A percentile compares a stretch with the other conserved stretches of the same genome.
Evolutionary conservation across 768 basidiomycete genomes (phyloP).

Genomic region (Scleroderma bovista): DNA sequence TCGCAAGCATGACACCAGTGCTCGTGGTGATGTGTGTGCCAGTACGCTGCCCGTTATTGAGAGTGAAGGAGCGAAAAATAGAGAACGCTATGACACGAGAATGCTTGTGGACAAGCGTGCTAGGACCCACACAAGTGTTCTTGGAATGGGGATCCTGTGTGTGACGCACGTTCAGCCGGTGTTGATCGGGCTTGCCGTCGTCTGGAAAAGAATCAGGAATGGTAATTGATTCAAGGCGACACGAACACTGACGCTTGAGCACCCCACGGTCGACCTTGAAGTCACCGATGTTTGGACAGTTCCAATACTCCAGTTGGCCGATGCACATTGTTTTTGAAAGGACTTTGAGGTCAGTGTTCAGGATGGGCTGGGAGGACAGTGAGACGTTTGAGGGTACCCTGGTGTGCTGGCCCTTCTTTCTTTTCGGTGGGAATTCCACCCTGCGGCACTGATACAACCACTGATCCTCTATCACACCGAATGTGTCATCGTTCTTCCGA

Average conservation of each 20-base stretch:
- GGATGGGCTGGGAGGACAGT: conserved; percentile 3
- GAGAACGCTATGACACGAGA: conserved; percentile 77
- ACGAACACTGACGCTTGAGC: conserved; percentile 25
- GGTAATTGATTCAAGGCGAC: conserved; percentile 16
- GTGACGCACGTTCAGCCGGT: conserved; percentile 60
- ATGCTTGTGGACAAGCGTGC: conserved; percentile 74
- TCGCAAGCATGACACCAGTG: conserved; percentile 55
- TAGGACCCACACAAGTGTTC: conserved; percentile 47
- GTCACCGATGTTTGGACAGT: conserved; percentile 54
- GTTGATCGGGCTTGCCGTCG: conserved; percentile 55
- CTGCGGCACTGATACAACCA: conserved; percentile 61
- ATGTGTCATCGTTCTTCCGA: conserved; percentile 36
- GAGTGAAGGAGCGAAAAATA: conserved; percentile 56
- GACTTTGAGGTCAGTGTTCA: conserved; percentile 7
- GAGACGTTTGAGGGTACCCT: conserved; percentile 12
- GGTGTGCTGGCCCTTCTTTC: conserved; percentile 14
- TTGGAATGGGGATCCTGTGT: conserved; percentile 45
- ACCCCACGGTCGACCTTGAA: conserved; percentile 52
- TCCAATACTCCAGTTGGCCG: conserved; percentile 56
- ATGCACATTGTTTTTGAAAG: conserved; percentile 15
- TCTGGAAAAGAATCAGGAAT: conserved; percentile 26
- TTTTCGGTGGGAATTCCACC: conserved; percentile 26
- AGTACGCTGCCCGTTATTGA: conserved; percentile 9
- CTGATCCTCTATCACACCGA: conserved; percentile 36
- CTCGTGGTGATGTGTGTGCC: conserved; percentile 24